These are phyloP conservation scores for Zygosaccharomyces sapae DNA, from an alignment of 1,139 yeast species.

Conservation along the genomic window DNA sequence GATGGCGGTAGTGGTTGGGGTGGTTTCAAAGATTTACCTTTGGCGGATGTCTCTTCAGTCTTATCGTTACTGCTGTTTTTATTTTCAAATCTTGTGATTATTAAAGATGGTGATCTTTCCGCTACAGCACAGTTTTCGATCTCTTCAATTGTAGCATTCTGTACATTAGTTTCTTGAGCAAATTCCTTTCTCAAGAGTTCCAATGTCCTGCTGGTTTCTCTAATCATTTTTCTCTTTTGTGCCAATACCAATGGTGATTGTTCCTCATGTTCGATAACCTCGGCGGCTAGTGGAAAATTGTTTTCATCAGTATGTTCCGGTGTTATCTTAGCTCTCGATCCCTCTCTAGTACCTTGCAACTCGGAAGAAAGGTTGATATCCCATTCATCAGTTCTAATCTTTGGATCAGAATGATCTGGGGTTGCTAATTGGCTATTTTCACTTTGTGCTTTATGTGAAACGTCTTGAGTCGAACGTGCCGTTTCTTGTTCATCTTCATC, in stretches of 20 bases:
- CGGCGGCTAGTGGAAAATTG: constrained; percentile 1
- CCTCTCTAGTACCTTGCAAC: constrained; percentile 5
- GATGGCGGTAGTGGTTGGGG: constrained; percentile 7
- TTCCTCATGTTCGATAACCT: constrained; percentile 11
- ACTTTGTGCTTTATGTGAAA: not conserved
- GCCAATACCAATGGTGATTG: constrained; percentile 29
- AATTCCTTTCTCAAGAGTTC: constrained; percentile 16
- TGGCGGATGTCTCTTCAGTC: constrained; percentile 1
- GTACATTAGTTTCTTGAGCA: constrained; percentile 6
- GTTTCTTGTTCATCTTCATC: constrained; percentile 13
- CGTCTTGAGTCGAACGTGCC: constrained; percentile 7
- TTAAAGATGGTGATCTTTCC: constrained; percentile 12
- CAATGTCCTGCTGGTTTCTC: constrained; percentile 21
- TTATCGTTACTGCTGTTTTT: not conserved
- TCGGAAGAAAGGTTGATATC: constrained; percentile 16
- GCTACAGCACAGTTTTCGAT: not conserved
- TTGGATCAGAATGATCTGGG: constrained; percentile 22
- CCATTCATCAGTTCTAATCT: constrained; percentile 20
- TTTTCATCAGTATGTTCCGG: constrained; percentile 8
- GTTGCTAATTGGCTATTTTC: constrained; percentile 15
- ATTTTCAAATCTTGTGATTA: constrained; percentile 11
- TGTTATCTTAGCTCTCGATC: constrained; percentile 2
- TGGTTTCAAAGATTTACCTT: not conserved
- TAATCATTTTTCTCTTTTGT: constrained; percentile 24
- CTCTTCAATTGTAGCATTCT: constrained; percentile 6